Percentiles rank a stretch among this genome's conserved stretches.
Conservation (phyloP, 495 filamentous ascomycete species). For the Xylaria scruposa region DNA sequence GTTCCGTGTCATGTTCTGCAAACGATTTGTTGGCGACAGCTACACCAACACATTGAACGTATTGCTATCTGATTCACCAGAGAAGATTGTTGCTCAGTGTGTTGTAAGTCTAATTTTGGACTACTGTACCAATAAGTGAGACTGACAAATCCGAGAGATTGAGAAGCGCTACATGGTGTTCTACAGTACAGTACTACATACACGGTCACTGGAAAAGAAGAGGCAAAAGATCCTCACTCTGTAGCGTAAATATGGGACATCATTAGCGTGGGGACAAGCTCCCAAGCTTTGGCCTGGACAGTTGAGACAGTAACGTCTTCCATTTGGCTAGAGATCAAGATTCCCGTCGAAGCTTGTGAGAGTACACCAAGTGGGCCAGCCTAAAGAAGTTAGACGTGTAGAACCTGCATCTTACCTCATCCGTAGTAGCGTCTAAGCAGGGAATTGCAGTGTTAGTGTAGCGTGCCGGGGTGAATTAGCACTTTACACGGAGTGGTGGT, state of each 20-base stretch:
- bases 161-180: background rate
- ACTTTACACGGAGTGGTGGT: slow-evolving; percentile 7
- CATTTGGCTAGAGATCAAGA: slow-evolving; percentile 1
- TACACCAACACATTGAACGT: slow-evolving; percentile 8
- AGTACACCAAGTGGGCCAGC: background rate
- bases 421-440: slow-evolving; percentile 7
- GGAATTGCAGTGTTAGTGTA: slow-evolving; percentile 3
- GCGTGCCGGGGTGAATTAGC: slow-evolving; percentile 10
- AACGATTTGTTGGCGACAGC: slow-evolving; percentile 22
- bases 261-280: slow-evolving; percentile 10
- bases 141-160: slow-evolving; percentile 17
- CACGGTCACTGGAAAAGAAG: background rate
- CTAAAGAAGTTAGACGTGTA: background rate
- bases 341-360: background rate
- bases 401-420: background rate
- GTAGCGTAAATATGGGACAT: background rate
- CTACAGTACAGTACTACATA: background rate
- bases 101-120: background rate
- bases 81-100: background rate
- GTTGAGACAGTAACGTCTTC: background rate
- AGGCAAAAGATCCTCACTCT: background rate
- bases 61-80: slow-evolving; percentile 11
- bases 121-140: background rate
- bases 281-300: too few species aligned
- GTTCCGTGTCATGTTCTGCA: slow-evolving; percentile 6